phyloP scores from a whole-genome alignment of 108 stramenopile genomes.

The Skeletonema marinoi region DNA sequence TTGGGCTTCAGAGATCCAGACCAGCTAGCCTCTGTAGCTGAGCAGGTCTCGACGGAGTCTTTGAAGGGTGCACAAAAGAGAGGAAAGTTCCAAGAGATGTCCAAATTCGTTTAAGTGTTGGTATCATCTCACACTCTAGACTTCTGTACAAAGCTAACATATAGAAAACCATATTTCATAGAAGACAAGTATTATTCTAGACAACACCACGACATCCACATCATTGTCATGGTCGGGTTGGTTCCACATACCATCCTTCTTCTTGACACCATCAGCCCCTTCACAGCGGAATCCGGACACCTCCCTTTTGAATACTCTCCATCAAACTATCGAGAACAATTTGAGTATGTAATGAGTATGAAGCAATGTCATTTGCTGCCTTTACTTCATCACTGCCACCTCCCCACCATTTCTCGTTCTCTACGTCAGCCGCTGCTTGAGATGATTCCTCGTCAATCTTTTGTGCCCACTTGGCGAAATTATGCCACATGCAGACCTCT shows the following conservation, averaged over 20 bases:
- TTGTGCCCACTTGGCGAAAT: constrained; percentile 21
- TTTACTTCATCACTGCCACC: constrained; percentile 12
- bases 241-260: not conserved
- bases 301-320: constrained; percentile 26
- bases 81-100: constrained; percentile 18
- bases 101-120: constrained; percentile 3
- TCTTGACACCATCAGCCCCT: constrained; percentile 1
- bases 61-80: constrained; percentile 18
- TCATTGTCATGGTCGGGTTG: no score
- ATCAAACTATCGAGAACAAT: constrained; percentile 50
- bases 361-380: constrained; percentile 31
- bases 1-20: constrained; percentile 31
- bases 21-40: constrained; percentile 19
- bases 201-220: not conserved
- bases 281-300: not conserved
- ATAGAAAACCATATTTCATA: not conserved
- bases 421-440: not conserved
- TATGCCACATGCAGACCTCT: constrained; percentile 55
- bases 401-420: constrained; percentile 8
- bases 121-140: not conserved
- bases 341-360: constrained; percentile 38
- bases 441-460: constrained; percentile 26
- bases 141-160: not conserved
- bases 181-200: not conserved
- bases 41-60: constrained; percentile 5